Evolutionary conservation across 176 grass and related monocot genomes (phyloP).

Genomic region (Stipa capillata): DNA sequence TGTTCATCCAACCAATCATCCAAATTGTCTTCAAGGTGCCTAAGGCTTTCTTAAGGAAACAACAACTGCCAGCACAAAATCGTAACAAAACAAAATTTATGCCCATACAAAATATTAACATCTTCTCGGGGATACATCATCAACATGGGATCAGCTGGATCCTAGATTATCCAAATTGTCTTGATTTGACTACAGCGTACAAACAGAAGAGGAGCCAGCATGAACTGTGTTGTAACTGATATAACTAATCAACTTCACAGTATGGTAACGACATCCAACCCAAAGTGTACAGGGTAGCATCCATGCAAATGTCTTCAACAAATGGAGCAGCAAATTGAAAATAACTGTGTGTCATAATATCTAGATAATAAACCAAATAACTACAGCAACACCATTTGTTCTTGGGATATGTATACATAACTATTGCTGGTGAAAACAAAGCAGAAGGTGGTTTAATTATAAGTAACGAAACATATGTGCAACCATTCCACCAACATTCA

Average conservation of each 20-base stretch:
- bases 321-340: not conserved
- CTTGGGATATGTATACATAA: not conserved
- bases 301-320: not conserved
- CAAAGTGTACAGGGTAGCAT: not conserved
- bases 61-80: conserved; percentile 11
- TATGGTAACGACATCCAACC: not conserved
- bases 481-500: not conserved
- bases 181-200: not conserved
- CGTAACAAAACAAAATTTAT: not conserved
- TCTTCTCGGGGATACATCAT: not conserved
- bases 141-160: not conserved
- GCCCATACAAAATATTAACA: not conserved
- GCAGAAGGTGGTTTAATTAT: not conserved
- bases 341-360: not conserved
- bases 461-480: not conserved
- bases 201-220: not conserved
- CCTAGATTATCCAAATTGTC: not conserved
- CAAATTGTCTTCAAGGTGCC: conserved; percentile 85
- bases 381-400: not conserved
- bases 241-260: not conserved
- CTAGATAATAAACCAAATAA: not conserved
- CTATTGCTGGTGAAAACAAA: not conserved
- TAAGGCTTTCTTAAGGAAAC: conserved; percentile 56
- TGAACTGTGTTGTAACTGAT: not conserved
- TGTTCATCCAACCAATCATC: conserved; percentile 96